phyloP scores from a whole-genome alignment of 1,139 yeast species.

The Scheffersomyces lignicola region DNA sequence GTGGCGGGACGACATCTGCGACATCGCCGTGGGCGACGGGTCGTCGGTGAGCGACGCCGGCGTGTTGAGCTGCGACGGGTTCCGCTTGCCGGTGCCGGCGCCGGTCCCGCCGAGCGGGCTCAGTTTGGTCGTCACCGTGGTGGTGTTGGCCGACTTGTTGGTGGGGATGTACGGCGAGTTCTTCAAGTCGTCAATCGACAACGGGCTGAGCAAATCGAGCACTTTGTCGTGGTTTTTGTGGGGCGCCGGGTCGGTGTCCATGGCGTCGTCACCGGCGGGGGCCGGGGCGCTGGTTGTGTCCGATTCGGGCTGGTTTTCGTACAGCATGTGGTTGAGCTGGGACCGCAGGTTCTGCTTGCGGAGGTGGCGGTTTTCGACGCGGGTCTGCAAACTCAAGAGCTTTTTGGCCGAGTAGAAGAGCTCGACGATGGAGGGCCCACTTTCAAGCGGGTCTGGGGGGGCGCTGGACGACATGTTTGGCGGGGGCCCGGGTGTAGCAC shows the following conservation, averaged over 20 bases:
- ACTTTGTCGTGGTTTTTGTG: conserved; percentile 13
- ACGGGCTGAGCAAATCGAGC: conserved; percentile 44
- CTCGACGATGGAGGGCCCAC: conserved; percentile 41
- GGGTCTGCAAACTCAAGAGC: conserved; percentile 37
- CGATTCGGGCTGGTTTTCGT: conserved; percentile 4
- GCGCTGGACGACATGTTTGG: neutral
- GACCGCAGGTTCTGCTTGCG: conserved; percentile 34
- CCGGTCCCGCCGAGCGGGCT: neutral
- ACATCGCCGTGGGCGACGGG: conserved; percentile 19
- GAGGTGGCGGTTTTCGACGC: conserved; percentile 43
- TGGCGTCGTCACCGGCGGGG: conserved; percentile 3
- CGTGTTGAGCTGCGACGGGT: conserved; percentile 15
- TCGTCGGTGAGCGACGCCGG: conserved; percentile 32
- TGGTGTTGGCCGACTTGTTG: conserved; percentile 7
- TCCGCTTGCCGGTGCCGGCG: neutral
- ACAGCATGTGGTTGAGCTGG: conserved; percentile 18
- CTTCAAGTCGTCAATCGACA: conserved; percentile 38
- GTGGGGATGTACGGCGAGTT: conserved; percentile 13
- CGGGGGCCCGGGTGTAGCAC: too few relatives aligned
- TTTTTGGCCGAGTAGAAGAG: conserved; percentile 45
- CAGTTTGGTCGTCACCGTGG: conserved; percentile 3
- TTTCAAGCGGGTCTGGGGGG: conserved; percentile 14
- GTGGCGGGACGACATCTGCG: conserved; percentile 6
- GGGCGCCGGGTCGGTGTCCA: conserved; percentile 6
- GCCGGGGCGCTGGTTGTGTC: neutral